phyloP scores from a whole-genome alignment of 768 basidiomycete genomes.

The Tulasnella sp. region DNA sequence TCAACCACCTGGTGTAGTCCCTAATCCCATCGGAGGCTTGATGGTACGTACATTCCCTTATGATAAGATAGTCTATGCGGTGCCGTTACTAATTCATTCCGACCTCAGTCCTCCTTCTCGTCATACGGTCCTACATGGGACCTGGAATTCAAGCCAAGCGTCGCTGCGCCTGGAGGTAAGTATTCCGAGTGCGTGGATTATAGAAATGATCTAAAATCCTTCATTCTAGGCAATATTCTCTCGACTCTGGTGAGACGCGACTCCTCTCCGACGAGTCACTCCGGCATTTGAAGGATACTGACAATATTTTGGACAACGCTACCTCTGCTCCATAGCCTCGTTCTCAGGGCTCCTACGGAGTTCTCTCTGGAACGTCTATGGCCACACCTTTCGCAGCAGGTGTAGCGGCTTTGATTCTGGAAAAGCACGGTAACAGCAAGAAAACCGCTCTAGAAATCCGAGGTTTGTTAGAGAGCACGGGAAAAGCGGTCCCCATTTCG shows the following conservation, averaged over 20 bases:
- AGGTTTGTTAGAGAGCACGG: slow-evolving; percentile 30
- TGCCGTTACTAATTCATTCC: too few species aligned
- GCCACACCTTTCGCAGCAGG: slow-evolving; percentile 33
- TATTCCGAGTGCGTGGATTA: background rate
- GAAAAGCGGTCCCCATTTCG: slow-evolving; percentile 17
- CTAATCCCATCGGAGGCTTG: slow-evolving; percentile 34
- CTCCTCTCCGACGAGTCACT: background rate
- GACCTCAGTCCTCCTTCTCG: slow-evolving; percentile 33
- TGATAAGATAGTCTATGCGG: background rate
- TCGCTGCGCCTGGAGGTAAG: slow-evolving; percentile 36
- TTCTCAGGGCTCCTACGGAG: slow-evolving; percentile 7
- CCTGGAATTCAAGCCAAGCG: slow-evolving; percentile 35
- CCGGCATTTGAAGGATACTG: background rate
- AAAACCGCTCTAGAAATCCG: background rate
- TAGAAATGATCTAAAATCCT: too few species aligned
- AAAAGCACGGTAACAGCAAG: slow-evolving; percentile 14
- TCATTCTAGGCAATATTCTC: slow-evolving; percentile 23
- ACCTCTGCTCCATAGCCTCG: slow-evolving; percentile 18
- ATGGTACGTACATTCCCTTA: slow-evolving; percentile 7
- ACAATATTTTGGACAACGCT: background rate
- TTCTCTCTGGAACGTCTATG: slow-evolving; percentile 29
- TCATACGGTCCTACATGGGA: slow-evolving; percentile 41
- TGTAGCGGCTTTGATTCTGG: slow-evolving; percentile 30
- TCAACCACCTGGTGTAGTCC: background rate
- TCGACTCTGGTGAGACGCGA: slow-evolving; percentile 21